Conservation (phyloP, 202 grass and related monocot genomes). For the Carex arenaria region DNA sequence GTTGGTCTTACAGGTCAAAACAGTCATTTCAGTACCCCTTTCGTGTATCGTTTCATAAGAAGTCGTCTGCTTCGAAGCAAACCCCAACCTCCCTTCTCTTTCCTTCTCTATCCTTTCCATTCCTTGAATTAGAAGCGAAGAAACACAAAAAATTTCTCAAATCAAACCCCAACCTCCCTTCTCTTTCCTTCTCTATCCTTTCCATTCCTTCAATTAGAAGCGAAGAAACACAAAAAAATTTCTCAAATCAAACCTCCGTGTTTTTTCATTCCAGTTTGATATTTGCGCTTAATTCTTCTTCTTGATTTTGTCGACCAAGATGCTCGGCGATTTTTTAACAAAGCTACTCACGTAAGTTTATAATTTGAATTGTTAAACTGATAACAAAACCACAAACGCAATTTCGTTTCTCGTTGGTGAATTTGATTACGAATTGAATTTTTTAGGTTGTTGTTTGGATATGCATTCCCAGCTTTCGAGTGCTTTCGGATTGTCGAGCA, state of each 20-base stretch:
- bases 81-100: neutral
- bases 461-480: constrained; percentile 76
- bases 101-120: too few species aligned
- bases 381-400: neutral
- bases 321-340: constrained; percentile 62
- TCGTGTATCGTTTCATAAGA: neutral
- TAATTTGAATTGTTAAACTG: neutral
- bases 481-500: constrained; percentile 88
- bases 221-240: neutral
- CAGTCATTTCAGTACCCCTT: neutral
- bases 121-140: too few species aligned
- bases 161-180: neutral
- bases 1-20: neutral
- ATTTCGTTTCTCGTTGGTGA: neutral
- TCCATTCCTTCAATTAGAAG: constrained; percentile 19
- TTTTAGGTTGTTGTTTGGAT: constrained; percentile 70
- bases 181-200: neutral
- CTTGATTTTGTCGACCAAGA: neutral
- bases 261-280: neutral
- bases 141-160: too few species aligned
- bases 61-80: constrained; percentile 19
- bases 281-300: neutral
- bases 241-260: neutral
- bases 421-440: constrained; percentile 11
- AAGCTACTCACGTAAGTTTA: constrained; percentile 66